Evolutionary conservation across 768 basidiomycete species (phyloP), one percentile per base, ranked within the genome.

Genomic region (Lepiota subincarnata): DNA sequence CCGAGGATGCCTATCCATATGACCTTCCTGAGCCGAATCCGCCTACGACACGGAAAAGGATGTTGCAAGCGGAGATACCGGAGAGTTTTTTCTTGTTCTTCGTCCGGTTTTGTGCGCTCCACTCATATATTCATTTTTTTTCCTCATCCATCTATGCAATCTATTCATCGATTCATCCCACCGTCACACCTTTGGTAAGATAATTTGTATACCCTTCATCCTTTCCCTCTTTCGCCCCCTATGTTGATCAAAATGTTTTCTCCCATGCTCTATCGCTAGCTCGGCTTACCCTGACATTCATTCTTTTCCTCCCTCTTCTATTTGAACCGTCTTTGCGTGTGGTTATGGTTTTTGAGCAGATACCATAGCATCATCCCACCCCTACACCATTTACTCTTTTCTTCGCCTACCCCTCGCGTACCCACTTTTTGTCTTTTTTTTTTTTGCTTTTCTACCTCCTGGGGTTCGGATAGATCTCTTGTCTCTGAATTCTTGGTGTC

Each of bases 41-140:
- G 14, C 89, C 89, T 2, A 86, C 87, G 59, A 93, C 91, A 2
- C 79, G 93, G 2, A 76, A 89, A 46, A 78, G 81, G 59, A 95
- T 95, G 89, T 75, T 95, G 42, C 76, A 84, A 50, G 87, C 84
- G 3, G 93, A 96, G 68, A 73, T 96, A 63, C 86, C 87, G 28
- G 93, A 96, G 69, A 87, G 85, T 55, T 70, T 96, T n/a, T 47
- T 35, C 13, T 26, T 35, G 34, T 31, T 34, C 28, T 10, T n/a
- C 24, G 34, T 34, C 46, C 12, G 22, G 28, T 26, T 35, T 31
- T 19, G n/a, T n/a, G 28, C 34, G 28, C 46, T n/a, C 10, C 46
- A 47, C 31, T 31, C 8, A 7, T 31, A 31, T 31, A 31, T 31
- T 31, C 31, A 11, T 31, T 8, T 31, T 31, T 31, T 31, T 31